A percentile compares a stretch with the other conserved stretches of the same genome.
These are phyloP conservation scores for Tranzscheliella williamsii DNA, from an alignment of 1,284 basidiomycete genomes.

Conservation along the genomic window DNA sequence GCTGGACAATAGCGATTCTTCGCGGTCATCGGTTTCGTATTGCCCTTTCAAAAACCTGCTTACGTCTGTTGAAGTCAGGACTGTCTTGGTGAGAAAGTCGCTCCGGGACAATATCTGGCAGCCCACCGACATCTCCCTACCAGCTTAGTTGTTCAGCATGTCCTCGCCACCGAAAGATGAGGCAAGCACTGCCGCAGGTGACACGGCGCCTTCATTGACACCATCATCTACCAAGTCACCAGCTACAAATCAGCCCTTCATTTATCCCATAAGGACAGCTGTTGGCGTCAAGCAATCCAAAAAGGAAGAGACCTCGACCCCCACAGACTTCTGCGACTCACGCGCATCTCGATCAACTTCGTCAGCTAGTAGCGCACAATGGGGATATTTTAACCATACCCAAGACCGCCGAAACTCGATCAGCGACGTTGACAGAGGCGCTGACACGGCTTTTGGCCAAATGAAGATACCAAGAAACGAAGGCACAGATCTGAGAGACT, in stretches of 20 bases:
- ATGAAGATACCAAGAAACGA: slow-evolving; percentile 23
- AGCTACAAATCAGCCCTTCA: slow-evolving; percentile 43
- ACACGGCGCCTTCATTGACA: slow-evolving; percentile 6
- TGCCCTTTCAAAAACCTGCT: too few relatives aligned
- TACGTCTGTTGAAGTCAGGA: too few relatives aligned
- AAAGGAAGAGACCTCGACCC: slow-evolving; percentile 4
- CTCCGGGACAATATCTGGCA: too few relatives aligned
- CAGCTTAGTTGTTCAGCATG: too few relatives aligned
- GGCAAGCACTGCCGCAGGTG: not conserved
- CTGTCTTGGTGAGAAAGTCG: too few relatives aligned
- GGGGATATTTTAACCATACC: slow-evolving; percentile 4
- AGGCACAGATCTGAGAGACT: slow-evolving; percentile 13
- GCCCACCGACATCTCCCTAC: too few relatives aligned
- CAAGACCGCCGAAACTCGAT: slow-evolving; percentile 19
- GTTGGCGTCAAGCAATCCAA: slow-evolving; percentile 46
- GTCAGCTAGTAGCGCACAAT: too few relatives aligned
- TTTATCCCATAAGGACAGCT: slow-evolving; percentile 52
- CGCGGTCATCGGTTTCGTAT: too few relatives aligned
- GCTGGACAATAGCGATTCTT: too few relatives aligned
- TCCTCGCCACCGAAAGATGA: slow-evolving; percentile 12
- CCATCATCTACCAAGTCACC: slow-evolving; percentile 9
- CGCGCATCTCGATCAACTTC: slow-evolving; percentile 4
- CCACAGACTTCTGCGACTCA: slow-evolving; percentile 1
- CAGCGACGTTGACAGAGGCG: slow-evolving; percentile 23
- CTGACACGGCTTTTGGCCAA: slow-evolving; percentile 20